A percentile compares a stretch with the other conserved stretches of the same genome.
phyloP scores from a whole-genome alignment of 352 stramenopile species.

The Globisporangium camurandrum region DNA sequence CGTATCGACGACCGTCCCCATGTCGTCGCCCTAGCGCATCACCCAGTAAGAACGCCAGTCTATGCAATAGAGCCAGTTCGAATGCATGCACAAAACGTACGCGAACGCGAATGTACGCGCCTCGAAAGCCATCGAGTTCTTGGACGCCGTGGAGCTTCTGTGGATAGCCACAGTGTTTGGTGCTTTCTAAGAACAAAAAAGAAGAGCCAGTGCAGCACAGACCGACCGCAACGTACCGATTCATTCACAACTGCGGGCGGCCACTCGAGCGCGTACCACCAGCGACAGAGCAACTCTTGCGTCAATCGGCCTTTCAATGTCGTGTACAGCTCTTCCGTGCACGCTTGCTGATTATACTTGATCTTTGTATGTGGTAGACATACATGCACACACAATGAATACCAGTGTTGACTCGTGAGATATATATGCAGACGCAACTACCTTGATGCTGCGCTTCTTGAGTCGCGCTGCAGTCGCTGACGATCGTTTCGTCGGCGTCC shows the following conservation, averaged over 20 bases:
- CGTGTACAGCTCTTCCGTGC: conserved; percentile 73
- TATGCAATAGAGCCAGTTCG: too few species aligned
- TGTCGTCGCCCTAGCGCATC: conserved; percentile 51
- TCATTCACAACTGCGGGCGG: conserved; percentile 33
- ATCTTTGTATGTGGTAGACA: conserved; percentile 18
- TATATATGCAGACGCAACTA: conserved; percentile 4
- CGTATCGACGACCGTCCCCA: conserved; percentile 81
- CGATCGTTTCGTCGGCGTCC: too few species aligned
- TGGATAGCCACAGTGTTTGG: background rate
- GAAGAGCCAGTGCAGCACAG: too few species aligned
- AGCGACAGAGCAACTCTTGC: conserved; percentile 77
- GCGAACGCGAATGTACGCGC: conserved; percentile 75
- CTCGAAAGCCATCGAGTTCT: conserved; percentile 74
- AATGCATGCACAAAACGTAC: conserved; percentile 14
- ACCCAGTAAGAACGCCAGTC: too few species aligned
- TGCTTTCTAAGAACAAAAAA: too few species aligned
- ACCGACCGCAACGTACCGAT: conserved; percentile 11
- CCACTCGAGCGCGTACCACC: conserved; percentile 85
- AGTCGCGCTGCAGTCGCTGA: background rate
- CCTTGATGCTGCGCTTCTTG: conserved; percentile 58
- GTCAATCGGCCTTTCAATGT: conserved; percentile 67
- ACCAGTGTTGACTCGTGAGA: background rate
- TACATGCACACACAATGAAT: background rate
- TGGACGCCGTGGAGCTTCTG: conserved; percentile 69
- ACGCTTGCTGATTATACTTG: conserved; percentile 82